These are phyloP conservation scores for Harringtonia aguacate DNA, from an alignment of 2,329 filamentous ascomycete genomes.

Conservation along the genomic window DNA sequence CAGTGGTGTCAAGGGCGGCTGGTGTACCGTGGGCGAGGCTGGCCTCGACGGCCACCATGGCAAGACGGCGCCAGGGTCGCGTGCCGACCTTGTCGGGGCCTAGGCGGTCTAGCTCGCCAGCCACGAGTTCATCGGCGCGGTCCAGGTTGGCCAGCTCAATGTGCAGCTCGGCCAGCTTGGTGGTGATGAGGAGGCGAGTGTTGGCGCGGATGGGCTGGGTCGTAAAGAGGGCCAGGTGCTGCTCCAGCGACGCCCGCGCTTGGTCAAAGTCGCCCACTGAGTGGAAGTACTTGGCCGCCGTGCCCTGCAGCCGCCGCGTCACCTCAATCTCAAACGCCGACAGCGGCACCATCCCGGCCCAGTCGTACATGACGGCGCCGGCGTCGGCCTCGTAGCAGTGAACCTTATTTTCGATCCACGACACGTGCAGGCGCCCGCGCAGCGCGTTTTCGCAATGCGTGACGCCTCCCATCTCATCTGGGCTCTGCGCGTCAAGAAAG, in stretches of 20 bases:
- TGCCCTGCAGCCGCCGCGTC: slow-evolving; percentile 20
- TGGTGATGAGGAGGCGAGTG: slow-evolving; percentile 16
- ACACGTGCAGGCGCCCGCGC: slow-evolving; percentile 21
- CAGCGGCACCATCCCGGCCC: slow-evolving; percentile 18
- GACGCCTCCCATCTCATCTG: not conserved
- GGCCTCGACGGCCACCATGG: slow-evolving; percentile 16
- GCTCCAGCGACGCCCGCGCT: slow-evolving; percentile 19
- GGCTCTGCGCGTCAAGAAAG: slow-evolving; percentile 12
- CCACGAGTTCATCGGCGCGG: slow-evolving; percentile 13
- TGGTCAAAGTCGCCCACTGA: slow-evolving; percentile 21
- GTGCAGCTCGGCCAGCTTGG: slow-evolving; percentile 18
- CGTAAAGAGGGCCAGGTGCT: slow-evolving; percentile 16
- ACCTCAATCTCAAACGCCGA: slow-evolving; percentile 23
- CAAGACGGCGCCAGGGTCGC: slow-evolving; percentile 14
- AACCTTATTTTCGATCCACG: slow-evolving; percentile 23
- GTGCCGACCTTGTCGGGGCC: slow-evolving; percentile 8
- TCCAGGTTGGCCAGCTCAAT: slow-evolving; percentile 18
- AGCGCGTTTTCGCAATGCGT: slow-evolving; percentile 18
- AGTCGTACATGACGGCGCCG: slow-evolving; percentile 18
- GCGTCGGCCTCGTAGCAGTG: slow-evolving; percentile 20
- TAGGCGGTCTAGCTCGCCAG: slow-evolving; percentile 13
- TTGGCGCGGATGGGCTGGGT: slow-evolving; percentile 17
- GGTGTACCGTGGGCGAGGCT: slow-evolving; percentile 11
- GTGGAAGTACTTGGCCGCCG: slow-evolving; percentile 21
- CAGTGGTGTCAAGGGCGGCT: slow-evolving; percentile 8